phyloP scores from a whole-genome alignment of 2,329 filamentous ascomycete species.

The Elsinoe fawcettii region DNA sequence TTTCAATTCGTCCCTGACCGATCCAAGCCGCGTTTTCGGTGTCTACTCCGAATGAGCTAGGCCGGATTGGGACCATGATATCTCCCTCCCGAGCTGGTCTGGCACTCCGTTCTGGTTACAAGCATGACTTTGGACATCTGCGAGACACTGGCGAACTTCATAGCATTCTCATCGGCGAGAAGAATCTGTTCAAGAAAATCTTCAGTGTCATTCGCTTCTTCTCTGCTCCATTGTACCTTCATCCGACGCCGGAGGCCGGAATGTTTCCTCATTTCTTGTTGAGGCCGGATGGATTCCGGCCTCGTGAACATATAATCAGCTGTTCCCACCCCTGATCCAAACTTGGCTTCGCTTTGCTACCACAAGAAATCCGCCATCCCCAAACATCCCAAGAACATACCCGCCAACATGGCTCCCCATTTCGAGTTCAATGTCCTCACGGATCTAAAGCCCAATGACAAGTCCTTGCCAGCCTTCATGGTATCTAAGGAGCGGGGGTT shows the following conservation, averaged over 20 bases:
- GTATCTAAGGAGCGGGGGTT: slow-evolving; percentile 69
- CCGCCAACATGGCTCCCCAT: slow-evolving; percentile 10
- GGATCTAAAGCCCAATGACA: slow-evolving; percentile 56
- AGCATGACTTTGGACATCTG: no score
- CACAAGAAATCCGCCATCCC: neutral
- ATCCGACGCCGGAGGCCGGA: slow-evolving; percentile 4
- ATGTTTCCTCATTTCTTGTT: slow-evolving; percentile 11
- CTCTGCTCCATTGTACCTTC: neutral
- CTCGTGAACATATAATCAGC: slow-evolving; percentile 11
- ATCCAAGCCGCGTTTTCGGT: neutral
- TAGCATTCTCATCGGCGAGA: no score
- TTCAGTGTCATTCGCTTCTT: neutral
- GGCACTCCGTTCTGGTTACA: neutral
- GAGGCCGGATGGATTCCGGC: slow-evolving; percentile 17
- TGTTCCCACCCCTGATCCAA: slow-evolving; percentile 13
- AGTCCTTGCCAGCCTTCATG: slow-evolving; percentile 65
- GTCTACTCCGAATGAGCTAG: neutral
- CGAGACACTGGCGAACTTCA: no score
- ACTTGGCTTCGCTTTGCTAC: slow-evolving; percentile 2
- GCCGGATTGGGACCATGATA: neutral
- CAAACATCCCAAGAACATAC: neutral
- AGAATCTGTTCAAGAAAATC: no score
- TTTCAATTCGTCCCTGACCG: neutral
- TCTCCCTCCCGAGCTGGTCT: neutral
- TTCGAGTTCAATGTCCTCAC: slow-evolving; percentile 52